These are phyloP conservation scores for Datisca glomerata DNA, from an alignment of 306 rosid species.

Conservation along the genomic window DNA sequence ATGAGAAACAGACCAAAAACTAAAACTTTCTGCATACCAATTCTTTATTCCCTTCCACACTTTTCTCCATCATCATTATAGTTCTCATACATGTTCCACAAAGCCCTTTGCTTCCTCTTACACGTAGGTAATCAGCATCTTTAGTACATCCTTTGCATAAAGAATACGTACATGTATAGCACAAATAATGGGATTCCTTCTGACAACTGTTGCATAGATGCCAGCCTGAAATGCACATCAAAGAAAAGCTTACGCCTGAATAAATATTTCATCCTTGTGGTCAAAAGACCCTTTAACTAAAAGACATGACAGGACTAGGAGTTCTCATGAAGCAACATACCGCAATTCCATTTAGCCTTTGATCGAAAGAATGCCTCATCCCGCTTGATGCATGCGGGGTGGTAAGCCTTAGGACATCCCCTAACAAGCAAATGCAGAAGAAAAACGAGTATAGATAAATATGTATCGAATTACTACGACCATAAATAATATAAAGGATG, in stretches of 20 bases:
- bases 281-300: no score
- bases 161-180: slow-evolving; percentile 90
- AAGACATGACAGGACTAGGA: no score
- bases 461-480: background rate
- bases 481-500: no score
- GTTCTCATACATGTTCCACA: slow-evolving; percentile 89
- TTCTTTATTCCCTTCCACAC: slow-evolving; percentile 46
- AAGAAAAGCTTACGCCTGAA: background rate
- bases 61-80: slow-evolving; percentile 73
- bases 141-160: slow-evolving; percentile 76
- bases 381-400: slow-evolving; percentile 83
- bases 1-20: slow-evolving; percentile 11
- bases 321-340: slow-evolving; percentile 29
- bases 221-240: slow-evolving; percentile 59
- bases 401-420: slow-evolving; percentile 98
- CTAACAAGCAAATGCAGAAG: slow-evolving; percentile 25
- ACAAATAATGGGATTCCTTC: slow-evolving; percentile 79
- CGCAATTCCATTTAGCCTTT: slow-evolving; percentile 97
- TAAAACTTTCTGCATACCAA: slow-evolving; percentile 38
- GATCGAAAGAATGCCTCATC: slow-evolving; percentile 85
- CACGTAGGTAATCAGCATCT: slow-evolving; percentile 66
- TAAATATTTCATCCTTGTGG: no score
- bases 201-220: slow-evolving; percentile 81
- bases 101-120: slow-evolving; percentile 81
- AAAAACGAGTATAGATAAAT: slow-evolving; percentile 2